A percentile compares a stretch with the other conserved stretches of the same genome.
Conservation (phyloP, 176 grass and related monocot genomes). For the Neostapfia colusana region DNA sequence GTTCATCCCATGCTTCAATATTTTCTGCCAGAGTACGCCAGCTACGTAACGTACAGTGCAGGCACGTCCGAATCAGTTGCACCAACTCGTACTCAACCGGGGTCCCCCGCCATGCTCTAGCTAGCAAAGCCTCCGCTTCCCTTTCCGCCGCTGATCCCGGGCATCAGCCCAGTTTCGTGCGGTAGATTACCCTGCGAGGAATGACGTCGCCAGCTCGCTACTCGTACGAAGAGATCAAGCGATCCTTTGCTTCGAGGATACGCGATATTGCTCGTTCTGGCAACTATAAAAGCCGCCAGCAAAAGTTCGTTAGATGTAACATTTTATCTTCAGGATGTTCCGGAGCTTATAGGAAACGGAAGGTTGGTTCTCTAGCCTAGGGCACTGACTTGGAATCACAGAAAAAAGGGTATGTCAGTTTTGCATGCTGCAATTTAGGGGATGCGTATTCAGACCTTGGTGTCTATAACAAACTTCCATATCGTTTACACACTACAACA, state of each 20-base stretch:
- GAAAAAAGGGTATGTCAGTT: background rate
- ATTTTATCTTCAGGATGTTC: background rate
- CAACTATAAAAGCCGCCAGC: background rate
- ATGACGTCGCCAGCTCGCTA: background rate
- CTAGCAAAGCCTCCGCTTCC: background rate
- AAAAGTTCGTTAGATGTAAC: background rate
- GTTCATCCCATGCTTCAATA: background rate
- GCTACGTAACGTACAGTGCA: background rate
- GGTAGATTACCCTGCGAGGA: background rate
- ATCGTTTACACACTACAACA: too few relatives aligned
- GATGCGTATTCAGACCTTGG: too few relatives aligned
- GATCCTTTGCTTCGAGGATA: constrained; percentile 13
- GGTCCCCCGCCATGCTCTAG: background rate
- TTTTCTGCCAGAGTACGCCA: background rate
- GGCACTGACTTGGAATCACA: background rate
- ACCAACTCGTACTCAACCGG: background rate
- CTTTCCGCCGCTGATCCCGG: background rate
- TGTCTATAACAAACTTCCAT: too few relatives aligned
- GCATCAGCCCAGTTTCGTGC: background rate
- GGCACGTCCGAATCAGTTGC: constrained; percentile 10
- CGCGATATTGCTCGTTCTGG: background rate
- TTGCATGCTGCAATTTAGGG: background rate
- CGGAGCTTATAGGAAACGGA: background rate
- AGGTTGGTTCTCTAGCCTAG: background rate
- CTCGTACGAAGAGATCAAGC: background rate